Evolutionary conservation across 1,284 basidiomycete genomes (phyloP).

Genomic region (Waitea zeae): DNA sequence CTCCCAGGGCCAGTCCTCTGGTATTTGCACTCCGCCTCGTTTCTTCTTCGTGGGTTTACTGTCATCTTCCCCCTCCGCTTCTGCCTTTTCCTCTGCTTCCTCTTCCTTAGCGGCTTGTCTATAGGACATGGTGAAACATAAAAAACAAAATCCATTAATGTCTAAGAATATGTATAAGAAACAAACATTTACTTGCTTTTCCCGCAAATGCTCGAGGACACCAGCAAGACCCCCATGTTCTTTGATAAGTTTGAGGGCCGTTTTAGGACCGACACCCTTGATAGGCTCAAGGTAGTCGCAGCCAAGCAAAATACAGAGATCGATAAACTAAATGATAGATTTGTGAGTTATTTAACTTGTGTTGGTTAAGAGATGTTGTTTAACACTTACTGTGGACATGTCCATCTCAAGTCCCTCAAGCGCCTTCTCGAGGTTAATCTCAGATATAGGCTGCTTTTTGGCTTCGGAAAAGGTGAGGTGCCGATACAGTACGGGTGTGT

Average conservation of each 20-base stretch:
- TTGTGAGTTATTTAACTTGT: not conserved
- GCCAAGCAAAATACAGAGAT: conserved; percentile 91
- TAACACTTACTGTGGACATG: conserved; percentile 61
- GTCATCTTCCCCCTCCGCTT: conserved; percentile 11
- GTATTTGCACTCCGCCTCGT: conserved; percentile 64
- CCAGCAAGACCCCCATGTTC: conserved; percentile 72
- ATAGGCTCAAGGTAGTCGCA: conserved; percentile 98
- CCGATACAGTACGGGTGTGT: conserved; percentile 79
- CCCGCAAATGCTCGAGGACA: conserved; percentile 70
- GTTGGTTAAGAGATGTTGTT: conserved; percentile 2
- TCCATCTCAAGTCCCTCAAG: conserved; percentile 82
- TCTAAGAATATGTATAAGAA: conserved; percentile 1
- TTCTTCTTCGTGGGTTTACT: conserved; percentile 19
- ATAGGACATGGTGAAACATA: not conserved
- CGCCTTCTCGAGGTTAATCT: conserved; percentile 73
- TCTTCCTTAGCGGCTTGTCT: conserved; percentile 37
- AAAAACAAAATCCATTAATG: not conserved
- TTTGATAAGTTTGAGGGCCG: conserved; percentile 82
- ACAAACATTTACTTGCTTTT: conserved; percentile 34
- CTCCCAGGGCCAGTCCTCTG: conserved; percentile 94
- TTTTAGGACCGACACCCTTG: conserved; percentile 90
- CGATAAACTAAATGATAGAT: conserved; percentile 62
- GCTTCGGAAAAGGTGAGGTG: conserved; percentile 99
- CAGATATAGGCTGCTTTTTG: conserved; percentile 94
- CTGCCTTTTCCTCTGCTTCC: conserved; percentile 19